Evolutionary conservation across 2,329 filamentous ascomycete species (phyloP).

Genomic region (Stagonosporopsis vannaccii): DNA sequence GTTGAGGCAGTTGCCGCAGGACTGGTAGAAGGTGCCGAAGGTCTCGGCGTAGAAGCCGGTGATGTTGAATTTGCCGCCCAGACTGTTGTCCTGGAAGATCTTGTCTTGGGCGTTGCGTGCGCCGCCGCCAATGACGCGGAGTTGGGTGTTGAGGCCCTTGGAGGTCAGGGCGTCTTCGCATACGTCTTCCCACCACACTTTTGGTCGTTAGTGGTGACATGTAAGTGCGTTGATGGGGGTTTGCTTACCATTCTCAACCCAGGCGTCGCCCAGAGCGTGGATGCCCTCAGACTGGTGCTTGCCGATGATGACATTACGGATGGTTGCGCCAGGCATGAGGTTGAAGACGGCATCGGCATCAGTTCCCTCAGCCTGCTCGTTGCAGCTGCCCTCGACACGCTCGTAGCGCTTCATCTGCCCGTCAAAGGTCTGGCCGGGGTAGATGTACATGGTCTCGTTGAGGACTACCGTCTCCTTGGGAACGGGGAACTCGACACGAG

Average conservation of each 20-base stretch:
- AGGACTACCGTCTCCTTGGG: conserved; percentile 35
- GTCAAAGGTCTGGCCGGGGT: conserved; percentile 33
- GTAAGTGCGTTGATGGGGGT: fast-evolving
- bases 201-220: conserved; percentile 7
- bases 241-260: conserved; percentile 35
- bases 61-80: conserved; percentile 34
- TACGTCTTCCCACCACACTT: conserved; percentile 40
- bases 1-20: conserved; percentile 36
- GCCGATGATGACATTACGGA: conserved; percentile 35
- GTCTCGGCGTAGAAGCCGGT: conserved; percentile 36
- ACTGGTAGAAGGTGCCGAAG: conserved; percentile 38
- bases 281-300: conserved; percentile 37
- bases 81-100: conserved; percentile 31
- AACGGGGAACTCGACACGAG: conserved; percentile 31
- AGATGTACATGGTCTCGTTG: conserved; percentile 36
- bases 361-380: conserved; percentile 36
- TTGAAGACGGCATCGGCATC: conserved; percentile 38
- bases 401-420: conserved; percentile 39
- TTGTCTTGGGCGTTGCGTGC: conserved; percentile 37
- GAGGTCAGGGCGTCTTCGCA: conserved; percentile 36
- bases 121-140: conserved; percentile 37
- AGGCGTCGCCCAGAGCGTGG: conserved; percentile 35
- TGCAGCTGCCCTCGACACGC: conserved; percentile 33
- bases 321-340: conserved; percentile 30
- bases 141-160: conserved; percentile 37